Percentiles rank a stretch among this genome's conserved stretches.
Conservation (phyloP, 2,329 filamentous ascomycete species). For the Cercospora nicotianae region DNA sequence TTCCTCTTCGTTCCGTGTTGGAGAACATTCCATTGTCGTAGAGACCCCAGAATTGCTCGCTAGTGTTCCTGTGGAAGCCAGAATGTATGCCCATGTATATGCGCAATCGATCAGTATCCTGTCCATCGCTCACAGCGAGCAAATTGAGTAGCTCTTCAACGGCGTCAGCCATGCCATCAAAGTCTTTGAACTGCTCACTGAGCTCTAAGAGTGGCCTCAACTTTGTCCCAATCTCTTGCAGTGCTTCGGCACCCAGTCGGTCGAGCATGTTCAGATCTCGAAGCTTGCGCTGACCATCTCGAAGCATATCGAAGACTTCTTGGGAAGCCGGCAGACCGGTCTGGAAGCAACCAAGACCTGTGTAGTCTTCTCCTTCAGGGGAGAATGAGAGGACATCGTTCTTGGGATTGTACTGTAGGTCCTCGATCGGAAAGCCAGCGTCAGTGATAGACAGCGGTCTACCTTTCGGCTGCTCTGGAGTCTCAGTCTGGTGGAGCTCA, state of each 20-base stretch:
- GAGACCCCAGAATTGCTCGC: slow-evolving; percentile 31
- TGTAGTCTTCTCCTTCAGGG: slow-evolving; percentile 14
- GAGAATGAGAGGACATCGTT: slow-evolving; percentile 9
- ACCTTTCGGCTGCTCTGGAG: neutral
- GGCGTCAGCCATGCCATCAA: slow-evolving; percentile 2
- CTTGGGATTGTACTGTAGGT: neutral
- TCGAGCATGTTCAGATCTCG: slow-evolving; percentile 45
- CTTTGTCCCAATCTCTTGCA: slow-evolving; percentile 37
- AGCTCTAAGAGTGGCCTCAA: slow-evolving; percentile 8
- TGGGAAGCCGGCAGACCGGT: slow-evolving; percentile 46
- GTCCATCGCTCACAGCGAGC: slow-evolving; percentile 14
- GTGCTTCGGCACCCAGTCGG: slow-evolving; percentile 38
- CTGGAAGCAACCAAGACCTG: slow-evolving; percentile 42
- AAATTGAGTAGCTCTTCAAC: slow-evolving; percentile 27
- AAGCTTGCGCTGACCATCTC: slow-evolving; percentile 48
- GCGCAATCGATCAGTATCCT: slow-evolving; percentile 16
- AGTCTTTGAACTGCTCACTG: slow-evolving; percentile 18
- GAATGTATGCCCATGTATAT: slow-evolving; percentile 31
- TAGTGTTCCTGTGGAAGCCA: slow-evolving; percentile 26
- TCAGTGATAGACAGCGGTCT: neutral
- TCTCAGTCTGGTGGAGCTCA: neutral
- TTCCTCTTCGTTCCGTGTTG: neutral
- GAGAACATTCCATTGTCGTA: slow-evolving; percentile 21
- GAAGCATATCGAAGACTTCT: slow-evolving; percentile 47
- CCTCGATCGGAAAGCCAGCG: neutral